phyloP scores from a whole-genome alignment of 305 asterid species.

The Fraxinus greggii region DNA sequence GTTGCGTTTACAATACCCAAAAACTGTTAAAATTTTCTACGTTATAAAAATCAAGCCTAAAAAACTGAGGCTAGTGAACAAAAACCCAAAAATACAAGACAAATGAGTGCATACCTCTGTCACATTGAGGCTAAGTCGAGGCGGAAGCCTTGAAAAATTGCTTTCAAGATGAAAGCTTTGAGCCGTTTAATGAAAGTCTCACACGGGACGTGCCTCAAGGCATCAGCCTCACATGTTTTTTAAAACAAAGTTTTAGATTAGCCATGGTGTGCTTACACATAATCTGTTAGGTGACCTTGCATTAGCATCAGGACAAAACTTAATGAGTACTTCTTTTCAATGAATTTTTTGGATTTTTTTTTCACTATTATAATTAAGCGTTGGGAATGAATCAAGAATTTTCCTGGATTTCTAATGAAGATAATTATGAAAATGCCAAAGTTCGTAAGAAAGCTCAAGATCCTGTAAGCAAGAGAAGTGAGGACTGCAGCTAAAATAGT shows the following conservation, averaged over 20 bases:
- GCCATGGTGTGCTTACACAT: neutral
- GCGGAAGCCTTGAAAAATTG: neutral
- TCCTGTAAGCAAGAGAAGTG: neutral
- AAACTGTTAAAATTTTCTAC: neutral
- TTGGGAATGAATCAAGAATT: neutral
- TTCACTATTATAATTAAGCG: neutral
- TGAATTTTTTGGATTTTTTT: neutral
- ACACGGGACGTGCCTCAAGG: neutral
- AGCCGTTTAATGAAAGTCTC: neutral
- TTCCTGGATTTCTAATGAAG: neutral
- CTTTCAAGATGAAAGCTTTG: neutral
- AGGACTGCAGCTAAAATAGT: neutral
- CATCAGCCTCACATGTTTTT: neutral
- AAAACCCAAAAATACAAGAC: neutral
- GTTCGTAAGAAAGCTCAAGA: neutral
- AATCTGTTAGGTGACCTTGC: neutral
- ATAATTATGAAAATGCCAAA: neutral
- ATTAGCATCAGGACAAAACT: neutral
- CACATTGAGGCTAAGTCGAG: neutral
- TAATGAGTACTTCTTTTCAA: neutral
- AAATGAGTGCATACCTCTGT: neutral
- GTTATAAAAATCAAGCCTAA: neutral
- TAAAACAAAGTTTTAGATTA: neutral
- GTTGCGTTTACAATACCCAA: neutral
- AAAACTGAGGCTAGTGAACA: neutral